Evolutionary conservation across 2,329 filamentous ascomycete genomes (phyloP), one percentile per base, ranked within the genome.

Genomic region (Fusarium torreyae): DNA sequence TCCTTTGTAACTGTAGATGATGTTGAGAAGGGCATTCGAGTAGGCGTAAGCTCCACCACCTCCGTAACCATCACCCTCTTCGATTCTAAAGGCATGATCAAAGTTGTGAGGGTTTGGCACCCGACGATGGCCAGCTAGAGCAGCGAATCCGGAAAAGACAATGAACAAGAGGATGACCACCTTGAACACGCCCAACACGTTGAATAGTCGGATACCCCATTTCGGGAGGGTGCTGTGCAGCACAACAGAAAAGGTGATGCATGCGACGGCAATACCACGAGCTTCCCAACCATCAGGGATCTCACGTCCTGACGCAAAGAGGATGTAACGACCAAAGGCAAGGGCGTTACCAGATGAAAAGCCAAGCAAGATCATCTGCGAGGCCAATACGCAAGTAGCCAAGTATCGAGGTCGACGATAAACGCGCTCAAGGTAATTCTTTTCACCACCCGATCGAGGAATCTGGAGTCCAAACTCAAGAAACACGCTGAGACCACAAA

Each of bases 391-490:
- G 64, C 86, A 88, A 0, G 87, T 88, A 1, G 87, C 84, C 2
- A 91, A 76, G 75, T 89, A 88, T 58, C 83, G 85, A 1, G 88
- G 88, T 22, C 81, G 84, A 3, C 83, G 82, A 77, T 89, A 90
- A 17, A 88, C 86, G n/a, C 86, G 82, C 72, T 91, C 88, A 15
- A 91, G 85, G 73, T 91, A 91, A 75, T 89, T 88, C 81, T 91
- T 91, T 67, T 90, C 88, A 20, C 89, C 89, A 15, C 89, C 88
- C 15, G 86, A 89, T 36, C 85, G 81, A 4, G 88, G 88, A 36
- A 90, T 89, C 6, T 86, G 87, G 6, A 88, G 82, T 24, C 88
- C 88, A 69, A 89, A 90, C 71, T 90, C 89, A 49, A 91, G 83
- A 74, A 87, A 90, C 6, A 91, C 87, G 56, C 84, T 86, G 14